Evolutionary conservation across 2,329 filamentous ascomycete species (phyloP), one percentile per base, ranked within the genome.

Genomic region (Neopestalotiopsis clavispora): DNA sequence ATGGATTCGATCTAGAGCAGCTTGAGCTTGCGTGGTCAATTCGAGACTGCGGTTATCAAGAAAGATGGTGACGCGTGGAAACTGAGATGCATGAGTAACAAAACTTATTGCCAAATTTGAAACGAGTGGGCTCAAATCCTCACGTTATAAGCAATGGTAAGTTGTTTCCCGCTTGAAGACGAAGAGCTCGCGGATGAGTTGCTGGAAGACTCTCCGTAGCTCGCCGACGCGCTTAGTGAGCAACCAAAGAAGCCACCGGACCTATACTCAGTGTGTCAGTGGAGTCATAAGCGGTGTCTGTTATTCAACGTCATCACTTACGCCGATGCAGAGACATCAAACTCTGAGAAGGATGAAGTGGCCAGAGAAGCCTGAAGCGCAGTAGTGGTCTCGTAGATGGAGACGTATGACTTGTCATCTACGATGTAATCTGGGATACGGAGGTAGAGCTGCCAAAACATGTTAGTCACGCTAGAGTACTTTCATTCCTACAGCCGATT

Each of bases 381-480:
- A 9, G 17, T 52, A 9, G 13, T 1, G 4, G 62, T 65, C 20
- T 65, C 62, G 28, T 49, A 52, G 10, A 65, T 52, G 13, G 62
- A 49, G n/a, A 65, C 62, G 32, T 65, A 65, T 12, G 62, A 65
- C 40, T 65, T 13, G 23, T 52, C 62, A 34, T 52, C 62, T 17
- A 65, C 20, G 5, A 28, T 32, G 49, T 65, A 65, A 20, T 65
- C 62, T 3, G 62, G 62, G 17, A 64, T 64, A 14, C 61, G 61
- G 12, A 64, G 61, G 12, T 40, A 40, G 12, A 64, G n/a, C 61
- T 64, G 38, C n/a, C 34, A 64, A 20, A 5, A 7, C 17, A 42
- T 64, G 17, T 38, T 12, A 23, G 61, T 4, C 28, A 23, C 28
- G 10, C 42, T 5, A 12, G 4, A 14, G 28, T 1, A 20, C 13